Base-by-base conservation (phyloP, 1,139 yeast genomes). In the Nakaseomyces kungkrabaensis region DNA sequence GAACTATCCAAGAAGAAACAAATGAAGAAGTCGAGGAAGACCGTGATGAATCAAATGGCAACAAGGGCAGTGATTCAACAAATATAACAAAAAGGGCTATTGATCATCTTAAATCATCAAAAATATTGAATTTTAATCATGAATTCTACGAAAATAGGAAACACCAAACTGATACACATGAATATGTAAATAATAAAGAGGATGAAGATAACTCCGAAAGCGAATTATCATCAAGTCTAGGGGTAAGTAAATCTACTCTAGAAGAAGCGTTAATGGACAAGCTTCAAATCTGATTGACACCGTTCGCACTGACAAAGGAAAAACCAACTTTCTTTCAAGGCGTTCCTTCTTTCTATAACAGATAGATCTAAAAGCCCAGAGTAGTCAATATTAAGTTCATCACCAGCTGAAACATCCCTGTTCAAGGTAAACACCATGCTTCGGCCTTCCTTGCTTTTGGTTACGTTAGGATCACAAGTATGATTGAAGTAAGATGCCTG, bases 401-500 rank as follows among this genome's bases (percentile, higher is more conserved):
- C 77, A 7, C 73, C 78, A 3, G 59, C 53, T 1, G 51, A 46
- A 8, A 82, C 61, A 31, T 64, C 68, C 9, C 57, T 53, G 7
- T 57, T 59, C 3, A 75, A 59, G 22, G 59, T 65, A 56, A 73
- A 75, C 1, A 52, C 50, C 72, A 75, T 67, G 8, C 54, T 56
- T 13, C 71, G 60, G 1, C 66, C 70, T 0, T 48, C 49, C 24
- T 77, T 64, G 22, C 53, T 53, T 52, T 74, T 75, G 8, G 53
- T 56, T 27, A 80, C 58, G 52, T 76, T 78, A 11, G 84, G 82
- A 3, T 61, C 62, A 63, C 86, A 82, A 1, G 83, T 78, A 61
- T 83, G 89, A 59, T 83, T 83, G 71, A 83, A 83, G 58, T 72
- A 82, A 1, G 89, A 82, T 0, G 85, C 87, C 22, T 77, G 73